Evolutionary conservation across 164 flowering plant species (phyloP).

Genomic region (Tinospora cordifolia): DNA sequence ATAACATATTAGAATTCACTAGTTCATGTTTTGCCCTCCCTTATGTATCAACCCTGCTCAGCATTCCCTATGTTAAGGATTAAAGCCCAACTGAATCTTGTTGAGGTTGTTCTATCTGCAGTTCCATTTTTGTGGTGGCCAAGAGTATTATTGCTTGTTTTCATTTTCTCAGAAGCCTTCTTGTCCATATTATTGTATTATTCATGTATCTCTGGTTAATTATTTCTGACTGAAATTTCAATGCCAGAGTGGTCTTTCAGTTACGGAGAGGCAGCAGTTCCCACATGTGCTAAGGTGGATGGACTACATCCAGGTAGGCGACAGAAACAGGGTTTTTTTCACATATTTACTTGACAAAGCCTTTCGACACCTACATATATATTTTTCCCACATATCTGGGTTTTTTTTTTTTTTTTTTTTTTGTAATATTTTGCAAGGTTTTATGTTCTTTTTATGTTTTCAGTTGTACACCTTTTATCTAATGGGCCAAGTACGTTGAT

Average conservation of each 20-base stretch:
- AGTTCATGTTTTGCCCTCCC: too few species aligned
- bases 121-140: background rate
- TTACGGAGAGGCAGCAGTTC: slow-evolving; percentile 38
- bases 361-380: too few species aligned
- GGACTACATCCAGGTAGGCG: slow-evolving; percentile 81
- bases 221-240: slow-evolving; percentile 5
- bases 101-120: too few species aligned
- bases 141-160: background rate
- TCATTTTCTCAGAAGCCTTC: background rate
- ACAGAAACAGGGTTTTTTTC: background rate
- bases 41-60: too few species aligned
- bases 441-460: background rate
- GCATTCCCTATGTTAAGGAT: too few species aligned
- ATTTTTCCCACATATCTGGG: too few species aligned
- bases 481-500: background rate
- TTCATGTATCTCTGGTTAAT: slow-evolving; percentile 7
- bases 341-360: too few species aligned
- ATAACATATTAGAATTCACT: too few species aligned
- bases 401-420: too few species aligned
- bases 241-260: slow-evolving; percentile 50
- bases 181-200: background rate
- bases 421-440: background rate
- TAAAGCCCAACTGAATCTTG: too few species aligned
- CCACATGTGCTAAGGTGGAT: slow-evolving; percentile 82
- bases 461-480: background rate